phyloP scores from a whole-genome alignment of 2,329 filamentous ascomycete species.

The Corinectria fuckeliana region DNA sequence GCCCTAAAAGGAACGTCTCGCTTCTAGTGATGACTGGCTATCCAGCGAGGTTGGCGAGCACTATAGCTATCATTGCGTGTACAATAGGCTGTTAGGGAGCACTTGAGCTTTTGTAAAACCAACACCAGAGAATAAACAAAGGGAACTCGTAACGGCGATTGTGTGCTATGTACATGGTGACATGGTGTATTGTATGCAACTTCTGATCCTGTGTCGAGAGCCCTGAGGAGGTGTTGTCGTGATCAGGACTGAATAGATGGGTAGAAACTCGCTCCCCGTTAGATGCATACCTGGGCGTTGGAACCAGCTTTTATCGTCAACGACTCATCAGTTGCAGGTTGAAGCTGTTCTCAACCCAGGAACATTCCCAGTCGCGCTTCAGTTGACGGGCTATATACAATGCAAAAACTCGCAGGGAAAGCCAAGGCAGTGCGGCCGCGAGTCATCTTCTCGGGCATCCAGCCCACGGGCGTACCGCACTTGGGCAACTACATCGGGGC shows the following conservation, averaged over 20 bases:
- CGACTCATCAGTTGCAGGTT: neutral
- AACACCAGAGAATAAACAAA: neutral
- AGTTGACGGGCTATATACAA: neutral
- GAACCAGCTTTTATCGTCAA: neutral
- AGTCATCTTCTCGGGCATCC: slow-evolving; percentile 92
- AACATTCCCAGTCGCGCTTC: neutral
- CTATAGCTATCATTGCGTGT: slow-evolving; percentile 31
- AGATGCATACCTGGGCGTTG: slow-evolving; percentile 35
- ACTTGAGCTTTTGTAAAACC: slow-evolving; percentile 31
- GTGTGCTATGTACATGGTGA: neutral
- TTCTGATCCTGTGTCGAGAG: neutral
- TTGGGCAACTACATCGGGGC: slow-evolving; percentile 96
- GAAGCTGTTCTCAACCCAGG: neutral
- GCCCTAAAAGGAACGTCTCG: neutral
- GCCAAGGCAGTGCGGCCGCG: slow-evolving; percentile 28
- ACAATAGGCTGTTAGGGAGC: slow-evolving; percentile 33
- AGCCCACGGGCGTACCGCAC: slow-evolving; percentile 93
- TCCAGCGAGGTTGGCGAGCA: neutral
- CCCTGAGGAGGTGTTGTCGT: neutral
- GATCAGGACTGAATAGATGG: no score
- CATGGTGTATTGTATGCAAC: neutral
- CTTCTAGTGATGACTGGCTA: neutral
- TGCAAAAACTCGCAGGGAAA: slow-evolving; percentile 1
- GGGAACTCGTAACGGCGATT: neutral
- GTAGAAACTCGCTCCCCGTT: slow-evolving; percentile 30